These are phyloP conservation scores for Acanthamoeba triangularis DNA, from an alignment of 208 protist species.

Conservation along the genomic window DNA sequence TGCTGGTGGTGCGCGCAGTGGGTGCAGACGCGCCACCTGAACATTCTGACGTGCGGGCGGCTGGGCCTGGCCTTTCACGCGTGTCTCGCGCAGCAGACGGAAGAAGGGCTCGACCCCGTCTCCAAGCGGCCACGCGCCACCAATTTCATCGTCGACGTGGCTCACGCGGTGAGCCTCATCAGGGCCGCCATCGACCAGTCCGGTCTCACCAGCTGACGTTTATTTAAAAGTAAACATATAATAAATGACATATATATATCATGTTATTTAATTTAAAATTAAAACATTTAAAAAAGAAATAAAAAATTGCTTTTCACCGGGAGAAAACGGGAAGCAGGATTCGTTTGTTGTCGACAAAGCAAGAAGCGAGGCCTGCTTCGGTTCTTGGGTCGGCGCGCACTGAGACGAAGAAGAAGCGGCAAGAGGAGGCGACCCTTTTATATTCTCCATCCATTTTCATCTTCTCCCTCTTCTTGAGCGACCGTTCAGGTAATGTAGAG, in stretches of 20 bases:
- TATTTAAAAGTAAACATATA: no score
- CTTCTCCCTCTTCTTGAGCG: no score
- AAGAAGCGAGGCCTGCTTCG: no score
- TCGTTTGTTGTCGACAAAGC: background rate
- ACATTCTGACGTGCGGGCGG: background rate
- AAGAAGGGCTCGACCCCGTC: no score
- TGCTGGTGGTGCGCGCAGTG: background rate
- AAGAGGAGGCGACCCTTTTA: no score
- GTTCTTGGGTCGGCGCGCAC: background rate
- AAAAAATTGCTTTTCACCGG: background rate
- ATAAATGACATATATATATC: no score
- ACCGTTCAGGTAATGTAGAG: no score
- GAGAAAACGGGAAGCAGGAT: background rate
- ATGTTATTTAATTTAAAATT: background rate
- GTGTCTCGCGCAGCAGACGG: no score
- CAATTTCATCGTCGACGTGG: no score
- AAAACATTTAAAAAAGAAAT: background rate
- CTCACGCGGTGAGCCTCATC: no score
- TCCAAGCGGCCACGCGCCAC: no score
- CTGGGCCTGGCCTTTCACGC: slow-evolving; percentile 12
- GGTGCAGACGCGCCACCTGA: slow-evolving; percentile 2
- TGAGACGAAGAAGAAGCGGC: background rate
- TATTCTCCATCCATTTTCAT: background rate
- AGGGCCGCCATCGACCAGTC: no score
- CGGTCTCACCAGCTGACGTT: background rate